Percentiles rank a stretch among this genome's conserved stretches.
These are phyloP conservation scores for Neonectria sp. DNA, from an alignment of 2,329 filamentous ascomycete genomes.

Conservation along the genomic window DNA sequence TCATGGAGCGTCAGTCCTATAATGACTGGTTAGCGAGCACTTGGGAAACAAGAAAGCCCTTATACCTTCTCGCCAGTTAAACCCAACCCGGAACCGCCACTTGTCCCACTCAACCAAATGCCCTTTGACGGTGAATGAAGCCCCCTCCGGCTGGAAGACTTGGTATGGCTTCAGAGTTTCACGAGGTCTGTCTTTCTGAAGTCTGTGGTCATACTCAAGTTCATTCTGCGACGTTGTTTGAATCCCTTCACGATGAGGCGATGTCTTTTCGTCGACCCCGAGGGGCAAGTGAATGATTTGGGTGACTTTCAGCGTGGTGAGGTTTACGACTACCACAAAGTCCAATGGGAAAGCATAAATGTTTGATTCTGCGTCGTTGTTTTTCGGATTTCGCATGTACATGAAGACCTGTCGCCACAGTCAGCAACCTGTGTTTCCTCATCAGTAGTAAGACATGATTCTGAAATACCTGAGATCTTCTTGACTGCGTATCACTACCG, in stretches of 20 bases:
- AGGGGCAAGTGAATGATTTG: slow-evolving; percentile 16
- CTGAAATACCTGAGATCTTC: slow-evolving; percentile 24
- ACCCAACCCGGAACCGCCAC: too few relatives aligned
- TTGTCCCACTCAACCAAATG: too few relatives aligned
- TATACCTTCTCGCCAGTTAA: too few relatives aligned
- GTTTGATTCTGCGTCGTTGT: slow-evolving; percentile 21
- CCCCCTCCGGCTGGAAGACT: slow-evolving; percentile 49
- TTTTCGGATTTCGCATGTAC: slow-evolving; percentile 22
- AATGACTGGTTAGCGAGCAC: too few relatives aligned
- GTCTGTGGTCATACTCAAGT: slow-evolving; percentile 52
- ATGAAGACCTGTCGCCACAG: slow-evolving; percentile 13
- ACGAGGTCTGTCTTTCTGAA: slow-evolving; percentile 41
- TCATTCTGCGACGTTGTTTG: slow-evolving; percentile 2
- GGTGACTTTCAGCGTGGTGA: slow-evolving; percentile 7
- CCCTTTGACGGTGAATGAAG: too few relatives aligned
- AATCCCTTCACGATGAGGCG: neutral
- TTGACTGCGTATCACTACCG: slow-evolving; percentile 22
- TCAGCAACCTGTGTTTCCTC: neutral
- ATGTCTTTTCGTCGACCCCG: slow-evolving; percentile 17
- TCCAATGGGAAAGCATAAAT: slow-evolving; percentile 24
- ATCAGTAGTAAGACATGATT: too few relatives aligned
- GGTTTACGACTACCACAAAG: slow-evolving; percentile 20
- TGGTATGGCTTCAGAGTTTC: slow-evolving; percentile 50
- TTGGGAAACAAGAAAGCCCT: too few relatives aligned
- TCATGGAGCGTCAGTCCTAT: slow-evolving; percentile 71